Base-by-base conservation (phyloP, 306 rosid genomes). In the Acmispon strigosus region DNA sequence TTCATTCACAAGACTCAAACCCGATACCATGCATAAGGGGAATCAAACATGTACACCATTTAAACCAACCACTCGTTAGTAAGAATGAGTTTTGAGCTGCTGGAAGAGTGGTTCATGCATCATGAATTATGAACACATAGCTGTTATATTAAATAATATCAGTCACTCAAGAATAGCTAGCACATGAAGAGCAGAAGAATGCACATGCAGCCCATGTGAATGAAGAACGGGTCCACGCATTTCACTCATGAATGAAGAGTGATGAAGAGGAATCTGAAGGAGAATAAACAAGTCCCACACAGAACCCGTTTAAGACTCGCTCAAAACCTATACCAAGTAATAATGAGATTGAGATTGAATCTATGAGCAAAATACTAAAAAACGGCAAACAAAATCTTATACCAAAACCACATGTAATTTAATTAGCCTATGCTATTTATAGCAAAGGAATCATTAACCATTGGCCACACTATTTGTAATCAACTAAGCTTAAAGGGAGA, bases 181-280 rank as follows among this genome's bases (percentile, higher is more conserved):
- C 88, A 83, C 88, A 84, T 85, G 90, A 78, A 18, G 39, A 66
- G 52, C 60, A 55, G 42, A 66, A 74, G 56, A 19, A 47, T 24
- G 49, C 84, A 81, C 88, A 85, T 85, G 88, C 85, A 55, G 29
- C 66, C 88, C 93, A 87, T 84, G 86, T 82, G 85, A 51, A 75
- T 2, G 34, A 14, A n/a, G 65, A 60, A 48, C 6, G 76, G 88
- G 77, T 66, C 89, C 88, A 78, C 66, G 17, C 9, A 58, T 56
- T 72, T 17, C 37, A 0, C 52, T 56, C 73, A 54, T 9, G 45
- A 59, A 76, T 62, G 7, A 61, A 62, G 66, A 58, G 15, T 8
- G 36, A n/a, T 48, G 79, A 72, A 43, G 36, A 14, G 50, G 79
- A 73, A 49, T 62, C 63, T 45, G 14, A 32, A 29, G 69, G 37